Conservation (phyloP, 2,329 filamentous ascomycete species). For the Ophiocordyceps camponoti-floridani region DNA sequence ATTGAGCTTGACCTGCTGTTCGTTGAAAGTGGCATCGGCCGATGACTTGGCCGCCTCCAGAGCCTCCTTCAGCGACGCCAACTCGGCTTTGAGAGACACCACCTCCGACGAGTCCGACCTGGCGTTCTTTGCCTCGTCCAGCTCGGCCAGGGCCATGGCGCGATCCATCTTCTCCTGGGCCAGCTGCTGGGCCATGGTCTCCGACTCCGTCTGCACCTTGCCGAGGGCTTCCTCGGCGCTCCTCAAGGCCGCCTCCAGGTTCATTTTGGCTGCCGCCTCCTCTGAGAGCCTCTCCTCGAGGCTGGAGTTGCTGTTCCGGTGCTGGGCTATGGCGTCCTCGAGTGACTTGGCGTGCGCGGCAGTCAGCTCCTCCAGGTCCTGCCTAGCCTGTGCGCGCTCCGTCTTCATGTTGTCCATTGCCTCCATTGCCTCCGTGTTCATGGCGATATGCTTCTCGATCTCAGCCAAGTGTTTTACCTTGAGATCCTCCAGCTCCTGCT, state of each 20-base stretch:
- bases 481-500: slow-evolving; percentile 26
- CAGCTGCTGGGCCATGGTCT: slow-evolving; percentile 32
- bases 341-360: slow-evolving; percentile 18
- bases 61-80: slow-evolving; percentile 27
- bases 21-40: slow-evolving; percentile 14
- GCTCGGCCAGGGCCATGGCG: slow-evolving; percentile 38
- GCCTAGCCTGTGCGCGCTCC: slow-evolving; percentile 17
- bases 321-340: slow-evolving; percentile 21
- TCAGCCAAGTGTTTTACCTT: slow-evolving; percentile 26
- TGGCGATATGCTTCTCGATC: slow-evolving; percentile 25
- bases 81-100: slow-evolving; percentile 31
- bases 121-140: slow-evolving; percentile 37
- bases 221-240: slow-evolving; percentile 22
- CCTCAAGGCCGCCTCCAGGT: slow-evolving; percentile 17
- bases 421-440: slow-evolving; percentile 23
- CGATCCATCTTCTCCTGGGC: slow-evolving; percentile 42
- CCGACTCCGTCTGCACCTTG: slow-evolving; percentile 27
- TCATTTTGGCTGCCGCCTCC: slow-evolving; percentile 16
- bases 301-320: slow-evolving; percentile 14
- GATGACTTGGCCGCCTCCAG: slow-evolving; percentile 24
- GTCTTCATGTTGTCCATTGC: slow-evolving; percentile 20
- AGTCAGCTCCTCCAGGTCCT: slow-evolving; percentile 25
- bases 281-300: slow-evolving; percentile 17
- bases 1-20: slow-evolving; percentile 18
- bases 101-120: slow-evolving; percentile 36